phyloP scores from a whole-genome alignment of 73 alveolate genomes.

The Symbiodinium natans region DNA sequence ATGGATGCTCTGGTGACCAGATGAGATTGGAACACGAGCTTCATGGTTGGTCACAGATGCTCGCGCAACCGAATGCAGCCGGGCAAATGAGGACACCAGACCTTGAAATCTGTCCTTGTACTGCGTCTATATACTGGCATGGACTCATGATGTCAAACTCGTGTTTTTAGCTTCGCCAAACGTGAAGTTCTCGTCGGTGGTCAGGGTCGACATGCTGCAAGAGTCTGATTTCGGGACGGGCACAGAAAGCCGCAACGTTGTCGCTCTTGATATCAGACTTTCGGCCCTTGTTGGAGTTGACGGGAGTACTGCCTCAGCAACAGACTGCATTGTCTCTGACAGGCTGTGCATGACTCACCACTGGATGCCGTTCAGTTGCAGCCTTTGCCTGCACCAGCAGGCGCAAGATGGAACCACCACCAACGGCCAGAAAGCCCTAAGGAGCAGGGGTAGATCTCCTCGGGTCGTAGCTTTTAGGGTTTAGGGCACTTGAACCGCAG shows the following conservation, averaged over 20 bases:
- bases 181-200: too few species aligned
- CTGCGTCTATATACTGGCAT: too few species aligned
- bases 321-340: neutral
- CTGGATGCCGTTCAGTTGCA: neutral
- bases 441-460: neutral
- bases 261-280: neutral
- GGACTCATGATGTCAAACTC: too few species aligned
- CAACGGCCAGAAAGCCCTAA: neutral
- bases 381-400: neutral
- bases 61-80: too few species aligned
- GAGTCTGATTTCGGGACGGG: neutral
- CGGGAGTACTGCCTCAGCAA: neutral
- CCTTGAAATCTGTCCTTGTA: too few species aligned
- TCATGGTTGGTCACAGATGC: too few species aligned
- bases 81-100: too few species aligned
- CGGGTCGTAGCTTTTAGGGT: neutral
- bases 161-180: too few species aligned
- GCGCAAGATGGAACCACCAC: constrained; percentile 2
- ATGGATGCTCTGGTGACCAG: too few species aligned
- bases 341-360: neutral
- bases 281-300: neutral
- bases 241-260: neutral
- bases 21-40: too few species aligned
- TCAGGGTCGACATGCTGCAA: too few species aligned
- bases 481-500: neutral